These are phyloP conservation scores for Penicillium steckii DNA, from an alignment of 495 filamentous ascomycete species.

Conservation along the genomic window DNA sequence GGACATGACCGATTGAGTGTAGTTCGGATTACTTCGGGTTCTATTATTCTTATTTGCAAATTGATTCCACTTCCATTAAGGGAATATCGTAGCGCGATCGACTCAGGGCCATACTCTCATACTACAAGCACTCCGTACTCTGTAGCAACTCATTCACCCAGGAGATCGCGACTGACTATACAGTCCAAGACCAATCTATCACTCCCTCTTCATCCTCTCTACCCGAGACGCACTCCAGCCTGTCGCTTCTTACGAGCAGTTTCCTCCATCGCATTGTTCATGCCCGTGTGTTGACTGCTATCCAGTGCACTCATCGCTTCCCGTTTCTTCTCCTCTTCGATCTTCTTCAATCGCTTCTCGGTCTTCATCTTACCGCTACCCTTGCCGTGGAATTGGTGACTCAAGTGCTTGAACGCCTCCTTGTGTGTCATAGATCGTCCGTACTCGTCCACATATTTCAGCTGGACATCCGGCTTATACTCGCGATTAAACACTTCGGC, in stretches of 20 bases:
- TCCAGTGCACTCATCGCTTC: slow-evolving; percentile 79
- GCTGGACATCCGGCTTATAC: slow-evolving; percentile 85
- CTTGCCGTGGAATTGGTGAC: slow-evolving; percentile 97
- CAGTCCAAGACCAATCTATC: too few relatives aligned
- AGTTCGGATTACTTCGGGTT: neutral
- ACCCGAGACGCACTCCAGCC: slow-evolving; percentile 84
- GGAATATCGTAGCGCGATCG: slow-evolving; percentile 9
- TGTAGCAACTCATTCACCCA: too few relatives aligned
- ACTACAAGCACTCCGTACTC: neutral
- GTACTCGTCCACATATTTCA: slow-evolving; percentile 86
- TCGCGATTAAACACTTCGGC: slow-evolving; percentile 80
- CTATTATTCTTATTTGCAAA: neutral
- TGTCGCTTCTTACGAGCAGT: slow-evolving; percentile 79
- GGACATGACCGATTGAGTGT: slow-evolving; percentile 18
- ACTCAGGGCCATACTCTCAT: too few relatives aligned
- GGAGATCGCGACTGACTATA: too few relatives aligned
- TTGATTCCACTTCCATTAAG: neutral
- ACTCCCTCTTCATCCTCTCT: slow-evolving; percentile 49
- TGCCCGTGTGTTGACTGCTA: slow-evolving; percentile 76
- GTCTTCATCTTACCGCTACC: slow-evolving; percentile 97
- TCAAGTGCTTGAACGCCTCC: slow-evolving; percentile 94
- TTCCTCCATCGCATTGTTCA: slow-evolving; percentile 72
- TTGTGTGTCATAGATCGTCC: slow-evolving; percentile 85
- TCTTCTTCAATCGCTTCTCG: slow-evolving; percentile 94
- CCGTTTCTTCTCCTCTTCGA: slow-evolving; percentile 88